Conservation (phyloP, 2,329 filamentous ascomycete genomes). For the Trichoderma semiorbis region DNA sequence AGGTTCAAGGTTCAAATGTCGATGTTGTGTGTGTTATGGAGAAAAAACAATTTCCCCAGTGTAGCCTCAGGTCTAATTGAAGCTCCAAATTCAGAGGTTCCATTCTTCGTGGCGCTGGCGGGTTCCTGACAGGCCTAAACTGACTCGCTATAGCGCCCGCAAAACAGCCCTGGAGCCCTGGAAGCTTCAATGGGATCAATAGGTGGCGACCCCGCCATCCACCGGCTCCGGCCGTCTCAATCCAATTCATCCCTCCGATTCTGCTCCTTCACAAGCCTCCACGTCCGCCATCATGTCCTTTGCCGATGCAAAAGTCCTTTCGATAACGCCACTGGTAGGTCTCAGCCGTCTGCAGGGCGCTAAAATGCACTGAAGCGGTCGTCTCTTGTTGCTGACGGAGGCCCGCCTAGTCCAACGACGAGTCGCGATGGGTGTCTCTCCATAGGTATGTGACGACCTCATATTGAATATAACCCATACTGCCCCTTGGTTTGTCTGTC, state of each 20-base stretch:
- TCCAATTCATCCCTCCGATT: background rate
- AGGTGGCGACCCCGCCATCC: background rate
- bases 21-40: too few relatives aligned
- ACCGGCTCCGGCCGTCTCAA: background rate
- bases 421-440: conserved; percentile 59
- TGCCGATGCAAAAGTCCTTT: conserved; percentile 41
- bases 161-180: background rate
- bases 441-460: conserved; percentile 43
- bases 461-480: background rate
- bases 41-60: background rate
- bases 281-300: conserved; percentile 38
- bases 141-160: background rate
- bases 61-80: background rate
- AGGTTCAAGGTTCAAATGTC: too few relatives aligned
- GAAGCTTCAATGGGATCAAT: background rate
- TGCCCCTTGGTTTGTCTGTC: background rate
- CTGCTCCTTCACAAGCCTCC: background rate
- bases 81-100: background rate
- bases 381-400: background rate
- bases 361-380: background rate
- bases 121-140: background rate
- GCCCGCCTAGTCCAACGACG: conserved; percentile 40
- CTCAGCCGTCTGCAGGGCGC: background rate
- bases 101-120: background rate
- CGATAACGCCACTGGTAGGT: conserved; percentile 43